Evolutionary conservation across 192 early-diverging fungal species (phyloP).

Genomic region (Backusella psychrophila): DNA sequence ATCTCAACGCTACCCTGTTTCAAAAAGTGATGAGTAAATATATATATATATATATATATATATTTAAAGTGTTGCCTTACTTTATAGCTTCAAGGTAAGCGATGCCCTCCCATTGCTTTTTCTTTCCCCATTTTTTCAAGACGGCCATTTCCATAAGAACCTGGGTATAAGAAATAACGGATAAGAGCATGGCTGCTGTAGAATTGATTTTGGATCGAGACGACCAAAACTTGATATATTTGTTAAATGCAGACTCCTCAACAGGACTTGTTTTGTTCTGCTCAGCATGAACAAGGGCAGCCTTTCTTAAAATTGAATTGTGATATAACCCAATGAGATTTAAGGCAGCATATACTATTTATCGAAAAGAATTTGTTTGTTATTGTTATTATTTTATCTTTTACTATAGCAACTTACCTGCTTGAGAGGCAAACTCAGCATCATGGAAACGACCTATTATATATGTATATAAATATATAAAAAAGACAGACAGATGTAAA

Average conservation of each 20-base stretch:
- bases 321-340: constrained; percentile 85
- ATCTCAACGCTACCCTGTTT: constrained; percentile 43
- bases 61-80: constrained; percentile 13
- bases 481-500: background rate
- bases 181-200: constrained; percentile 57
- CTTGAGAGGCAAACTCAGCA: constrained; percentile 90
- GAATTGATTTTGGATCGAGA: constrained; percentile 21
- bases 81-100: constrained; percentile 30
- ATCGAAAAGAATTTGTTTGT: background rate
- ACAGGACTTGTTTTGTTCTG: constrained; percentile 4
- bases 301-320: constrained; percentile 71
- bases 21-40: background rate
- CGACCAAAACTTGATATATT: constrained; percentile 68
- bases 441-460: constrained; percentile 83
- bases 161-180: constrained; percentile 51
- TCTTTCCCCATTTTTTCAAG: constrained; percentile 18
- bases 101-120: constrained; percentile 22
- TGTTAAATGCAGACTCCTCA: constrained; percentile 56
- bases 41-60: background rate
- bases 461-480: background rate
- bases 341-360: constrained; percentile 70
- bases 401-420: constrained; percentile 42
- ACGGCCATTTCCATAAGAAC: constrained; percentile 39
- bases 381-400: background rate
- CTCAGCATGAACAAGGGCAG: constrained; percentile 38